Percentiles rank a stretch among this genome's conserved stretches.
Evolutionary conservation across 768 basidiomycete genomes (phyloP).

Genomic region (Naganishia onofrii): DNA sequence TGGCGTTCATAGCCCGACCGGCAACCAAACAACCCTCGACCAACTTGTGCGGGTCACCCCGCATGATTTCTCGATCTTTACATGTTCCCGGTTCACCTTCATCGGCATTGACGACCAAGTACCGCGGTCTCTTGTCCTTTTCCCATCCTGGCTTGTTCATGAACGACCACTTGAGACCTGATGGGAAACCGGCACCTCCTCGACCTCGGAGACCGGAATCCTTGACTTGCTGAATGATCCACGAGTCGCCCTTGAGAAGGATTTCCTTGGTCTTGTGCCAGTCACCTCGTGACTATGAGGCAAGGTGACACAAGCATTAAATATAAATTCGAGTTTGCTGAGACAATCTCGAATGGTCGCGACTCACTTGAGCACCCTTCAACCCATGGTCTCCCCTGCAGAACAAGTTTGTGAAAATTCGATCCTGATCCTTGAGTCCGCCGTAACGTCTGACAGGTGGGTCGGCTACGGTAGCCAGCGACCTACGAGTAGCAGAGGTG

Average conservation of each 20-base stretch:
- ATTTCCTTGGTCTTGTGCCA: constrained; percentile 99
- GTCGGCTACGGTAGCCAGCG: constrained; percentile 52
- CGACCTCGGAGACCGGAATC: constrained; percentile 92
- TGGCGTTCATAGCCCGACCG: constrained; percentile 95
- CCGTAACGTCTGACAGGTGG: constrained; percentile 88
- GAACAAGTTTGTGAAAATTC: constrained; percentile 80
- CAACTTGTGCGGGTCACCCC: constrained; percentile 97
- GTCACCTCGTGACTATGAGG: constrained; percentile 66
- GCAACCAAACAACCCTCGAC: constrained; percentile 97
- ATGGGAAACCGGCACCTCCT: constrained; percentile 95
- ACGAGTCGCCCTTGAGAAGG: constrained; percentile 86
- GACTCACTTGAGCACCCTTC: constrained; percentile 80
- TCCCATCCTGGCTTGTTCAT: constrained; percentile 97
- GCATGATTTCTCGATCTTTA: constrained; percentile 97
- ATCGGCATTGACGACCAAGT: constrained; percentile 96
- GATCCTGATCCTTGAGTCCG: constrained; percentile 73
- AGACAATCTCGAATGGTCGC: neutral
- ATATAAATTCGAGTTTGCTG: neutral
- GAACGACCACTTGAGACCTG: constrained; percentile 81
- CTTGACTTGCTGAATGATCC: constrained; percentile 96
- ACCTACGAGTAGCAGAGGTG: constrained; percentile 33
- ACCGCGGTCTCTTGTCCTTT: constrained; percentile 82
- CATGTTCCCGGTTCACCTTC: constrained; percentile 98
- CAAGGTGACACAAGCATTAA: neutral
- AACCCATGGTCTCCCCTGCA: constrained; percentile 84